Evolutionary conservation across 768 basidiomycete genomes (phyloP), one percentile per base, ranked within the genome.

Genomic region (Termitomyces sp.): DNA sequence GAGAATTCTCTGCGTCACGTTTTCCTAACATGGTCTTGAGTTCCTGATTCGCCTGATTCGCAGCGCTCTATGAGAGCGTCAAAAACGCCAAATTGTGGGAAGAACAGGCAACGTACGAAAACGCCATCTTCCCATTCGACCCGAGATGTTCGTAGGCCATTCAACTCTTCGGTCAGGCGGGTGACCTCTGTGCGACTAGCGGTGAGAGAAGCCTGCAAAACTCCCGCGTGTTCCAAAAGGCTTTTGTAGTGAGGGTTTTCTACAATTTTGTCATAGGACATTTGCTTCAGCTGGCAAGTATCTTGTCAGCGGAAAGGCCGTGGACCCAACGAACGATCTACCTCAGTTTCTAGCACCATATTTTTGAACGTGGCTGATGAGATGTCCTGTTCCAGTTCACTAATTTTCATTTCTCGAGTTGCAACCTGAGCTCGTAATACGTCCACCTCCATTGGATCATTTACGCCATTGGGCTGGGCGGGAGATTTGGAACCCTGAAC

Each of bases 1-100:
- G 82, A 18, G 76, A 68, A 60, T 81, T 82, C 50, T 92, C 89
- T 3, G 73, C 70, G 58, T 90, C 86, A 33, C 85, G 82, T 63
- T 86, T 88, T 9, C 73, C 71, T 35, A 88, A 67, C 66, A 82
- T 76, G 1, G 67, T 65, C 60, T 81, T 85, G 31, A 89, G 72
- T 29, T 94, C 89, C 59, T 86, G 79, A n/a, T 77, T 73, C 33
- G 74, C 70, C 63, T 81, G 76, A 27, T 75, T 76, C 10, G 79
- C 75, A 46, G 66, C 60, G 45, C 45, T 59, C 76, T 77, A 52
- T 9, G 29, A 23, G 50, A 47, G 36, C 32, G 40, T 50, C 56
- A 53, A 57, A 44, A 13, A 25, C 46, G 11, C 47, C 22, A 25
- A 18, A 31, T 56, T 32, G 45, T 63, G 54, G 56, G 59, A 61